Base-by-base conservation (phyloP, 495 filamentous ascomycete species). In the Astrothelium macrocarpum region DNA sequence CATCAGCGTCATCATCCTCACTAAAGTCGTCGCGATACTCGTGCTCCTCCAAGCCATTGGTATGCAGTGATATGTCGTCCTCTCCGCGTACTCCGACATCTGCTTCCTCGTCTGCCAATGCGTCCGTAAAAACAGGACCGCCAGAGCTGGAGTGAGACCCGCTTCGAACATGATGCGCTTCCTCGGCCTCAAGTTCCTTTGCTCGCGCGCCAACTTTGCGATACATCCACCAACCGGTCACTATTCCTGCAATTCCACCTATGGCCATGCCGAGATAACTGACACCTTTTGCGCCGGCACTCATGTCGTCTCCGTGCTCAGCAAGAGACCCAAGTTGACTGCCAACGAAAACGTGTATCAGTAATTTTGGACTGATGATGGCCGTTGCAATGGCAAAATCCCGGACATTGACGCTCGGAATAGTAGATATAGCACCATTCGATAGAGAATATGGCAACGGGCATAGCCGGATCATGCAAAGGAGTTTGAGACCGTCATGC, bases 291-390 rank as follows among this genome's bases (percentile, higher is more conserved):
- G 83, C 90, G 75, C 73, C 79, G 59, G 77, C 70, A 69, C 80
- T 80, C 88, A 87, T 91, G 66, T 79, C 81, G 66, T 81, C 83
- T 46, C 75, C 76, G 53, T 70, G 74, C 59, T 84, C 79, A 14
- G 90, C 90, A 26, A 97, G 82, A 36, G 82, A 80, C 4, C 87
- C 87, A 1, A 98, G 76, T 39, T 87, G 79, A 65, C 82, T 84
- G 63, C 94, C 94, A 68, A 98, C 88, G 75, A 97, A 98, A 58
- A 96, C 83, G 65, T 91, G 90, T n/a, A 97, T 85, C 64, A 96
- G 74, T 42, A 98, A 78, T 71, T 96, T 97, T 11, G 94, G 94
- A 0, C 82, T 80, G 12, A 86, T 81, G 16, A 88, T 74, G 1
- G 89, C 86, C 7, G 94, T 97, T 0, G 95, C 93, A 42, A 88